phyloP scores from a whole-genome alignment of 2,329 filamentous ascomycete species.

The Botrytis medusae region DNA sequence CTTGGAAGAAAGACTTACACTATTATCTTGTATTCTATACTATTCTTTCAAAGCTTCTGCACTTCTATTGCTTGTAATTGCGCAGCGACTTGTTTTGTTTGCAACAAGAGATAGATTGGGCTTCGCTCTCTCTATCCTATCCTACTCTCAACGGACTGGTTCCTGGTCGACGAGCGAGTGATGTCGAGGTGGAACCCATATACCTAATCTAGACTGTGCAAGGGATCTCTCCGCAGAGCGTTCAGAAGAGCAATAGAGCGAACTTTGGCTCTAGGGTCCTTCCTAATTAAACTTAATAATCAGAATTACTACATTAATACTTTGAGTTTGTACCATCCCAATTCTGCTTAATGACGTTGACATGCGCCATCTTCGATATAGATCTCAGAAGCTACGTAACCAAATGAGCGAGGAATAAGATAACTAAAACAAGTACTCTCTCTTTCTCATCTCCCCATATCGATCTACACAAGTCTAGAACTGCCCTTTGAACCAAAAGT shows the following conservation, averaged over 20 bases:
- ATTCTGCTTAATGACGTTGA: neutral
- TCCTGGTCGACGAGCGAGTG: slow-evolving; percentile 12
- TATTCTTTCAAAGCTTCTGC: slow-evolving; percentile 18
- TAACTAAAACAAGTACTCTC: neutral
- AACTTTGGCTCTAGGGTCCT: slow-evolving; percentile 3
- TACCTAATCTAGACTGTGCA: slow-evolving; percentile 17
- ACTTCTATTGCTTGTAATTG: slow-evolving; percentile 19
- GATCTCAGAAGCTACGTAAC: neutral
- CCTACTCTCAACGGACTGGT: slow-evolving; percentile 7
- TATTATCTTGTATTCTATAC: slow-evolving; percentile 20
- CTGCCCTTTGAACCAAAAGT: neutral
- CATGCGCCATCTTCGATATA: neutral
- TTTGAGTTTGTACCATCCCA: neutral
- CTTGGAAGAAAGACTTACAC: slow-evolving; percentile 21
- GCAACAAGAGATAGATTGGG: neutral
- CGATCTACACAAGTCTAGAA: slow-evolving; percentile 3
- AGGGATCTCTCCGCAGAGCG: slow-evolving; percentile 9
- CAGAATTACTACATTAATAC: slow-evolving; percentile 9
- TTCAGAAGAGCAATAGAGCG: slow-evolving; percentile 5
- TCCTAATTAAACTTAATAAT: slow-evolving; percentile 1
- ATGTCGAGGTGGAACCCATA: slow-evolving; percentile 14
- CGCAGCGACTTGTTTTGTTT: slow-evolving; percentile 20
- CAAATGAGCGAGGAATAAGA: neutral
- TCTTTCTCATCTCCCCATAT: neutral
- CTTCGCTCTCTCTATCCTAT: neutral